phyloP scores from a whole-genome alignment of 345 rosid genomes.

The Streptanthus diversifolius region DNA sequence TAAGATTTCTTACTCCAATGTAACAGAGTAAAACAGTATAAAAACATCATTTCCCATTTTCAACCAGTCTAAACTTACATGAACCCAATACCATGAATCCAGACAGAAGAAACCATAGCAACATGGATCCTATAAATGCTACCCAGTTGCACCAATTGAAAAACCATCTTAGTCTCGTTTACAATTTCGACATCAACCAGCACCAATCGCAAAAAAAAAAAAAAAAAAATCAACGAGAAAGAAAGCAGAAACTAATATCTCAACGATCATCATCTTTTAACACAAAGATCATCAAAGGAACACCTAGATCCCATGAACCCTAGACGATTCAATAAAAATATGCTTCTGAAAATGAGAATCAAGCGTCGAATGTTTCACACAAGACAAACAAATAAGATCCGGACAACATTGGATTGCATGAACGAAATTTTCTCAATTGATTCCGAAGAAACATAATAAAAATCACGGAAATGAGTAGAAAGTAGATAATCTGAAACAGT shows the following conservation, averaged over 20 bases:
- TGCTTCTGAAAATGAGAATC: too few relatives aligned
- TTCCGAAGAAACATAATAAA: background rate
- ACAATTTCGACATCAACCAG: background rate
- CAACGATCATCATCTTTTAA: background rate
- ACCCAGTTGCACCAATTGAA: too few relatives aligned
- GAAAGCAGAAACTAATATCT: too few relatives aligned
- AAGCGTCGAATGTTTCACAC: too few relatives aligned
- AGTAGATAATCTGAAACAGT: background rate
- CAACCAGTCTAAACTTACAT: too few relatives aligned
- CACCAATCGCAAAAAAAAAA: background rate
- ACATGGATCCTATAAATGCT: too few relatives aligned
- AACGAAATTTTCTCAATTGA: background rate
- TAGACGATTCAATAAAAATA: background rate
- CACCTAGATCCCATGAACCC: background rate
- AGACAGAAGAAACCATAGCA: too few relatives aligned
- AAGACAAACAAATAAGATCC: background rate
- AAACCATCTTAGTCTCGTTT: too few relatives aligned
- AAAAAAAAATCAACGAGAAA: background rate
- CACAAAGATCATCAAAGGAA: background rate
- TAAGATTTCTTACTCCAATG: too few relatives aligned
- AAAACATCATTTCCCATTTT: too few relatives aligned
- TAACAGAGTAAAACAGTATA: too few relatives aligned
- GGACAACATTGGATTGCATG: background rate
- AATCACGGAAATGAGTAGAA: background rate
- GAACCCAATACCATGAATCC: too few relatives aligned